Base-by-base conservation (phyloP, 495 filamentous ascomycete species). In the Aspergillus steynii region DNA sequence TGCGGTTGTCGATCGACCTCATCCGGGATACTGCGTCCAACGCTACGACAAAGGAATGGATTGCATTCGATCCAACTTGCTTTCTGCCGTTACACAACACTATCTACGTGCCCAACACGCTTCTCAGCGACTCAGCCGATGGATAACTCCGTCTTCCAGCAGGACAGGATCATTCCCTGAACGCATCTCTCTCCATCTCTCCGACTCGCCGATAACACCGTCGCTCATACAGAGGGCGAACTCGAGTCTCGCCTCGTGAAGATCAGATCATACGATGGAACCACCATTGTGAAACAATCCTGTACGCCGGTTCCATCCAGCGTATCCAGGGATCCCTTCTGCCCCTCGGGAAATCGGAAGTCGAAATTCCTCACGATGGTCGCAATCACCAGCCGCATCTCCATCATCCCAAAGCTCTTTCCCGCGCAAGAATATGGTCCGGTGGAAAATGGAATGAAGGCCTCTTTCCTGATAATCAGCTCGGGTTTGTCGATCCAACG, bases 331-430 rank as follows among this genome's bases (percentile, higher is more conserved):
- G 63, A 53, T 47, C 60, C 32, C 5, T 34, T 29, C 15, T 55
- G 51, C 4, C 50, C 74, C 2, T 67, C 61, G 1, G 76, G 71
- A 50, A 77, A 72, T 2, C 65, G 47, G 31, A 80, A 60, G 34
- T 73, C 67, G 45, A 75, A 76, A 7, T 64, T 55, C 34, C 66
- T 61, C 5, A 68, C 70, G 7, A 77, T 53, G 26, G 61, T 64
- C 3, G 69, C 68, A 25, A 77, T 53, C 4, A 71, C 58, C 50
- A 73, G 64, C 12, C 73, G 71, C 50, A 80, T 58, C 45, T 68
- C 71, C 63, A 74, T 73, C 37, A 74, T 66, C 1, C 73, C 77
- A 32, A 80, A 58, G 29, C 66, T 61, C 59, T 70, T 72, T 4
- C 75, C 75, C 8, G 61, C 56, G 31, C 71, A 67, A 12, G 53